phyloP scores from a whole-genome alignment of 1,284 basidiomycete species.

The Sutorius eximius region DNA sequence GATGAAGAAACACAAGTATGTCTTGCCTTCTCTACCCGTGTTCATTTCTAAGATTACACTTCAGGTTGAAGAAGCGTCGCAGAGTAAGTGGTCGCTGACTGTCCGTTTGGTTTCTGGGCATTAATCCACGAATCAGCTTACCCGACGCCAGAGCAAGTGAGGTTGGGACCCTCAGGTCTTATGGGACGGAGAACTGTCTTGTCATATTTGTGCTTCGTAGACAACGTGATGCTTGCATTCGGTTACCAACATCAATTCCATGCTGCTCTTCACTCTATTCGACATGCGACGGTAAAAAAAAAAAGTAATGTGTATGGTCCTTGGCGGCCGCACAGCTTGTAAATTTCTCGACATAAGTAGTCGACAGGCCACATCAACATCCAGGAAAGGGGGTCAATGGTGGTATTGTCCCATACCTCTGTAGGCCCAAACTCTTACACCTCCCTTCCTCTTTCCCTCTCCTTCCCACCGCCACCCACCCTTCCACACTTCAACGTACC shows the following conservation, averaged over 20 bases:
- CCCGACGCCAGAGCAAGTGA: constrained; percentile 36
- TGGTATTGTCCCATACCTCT: neutral
- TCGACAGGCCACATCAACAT: neutral
- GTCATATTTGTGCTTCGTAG: constrained; percentile 8
- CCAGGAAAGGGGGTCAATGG: neutral
- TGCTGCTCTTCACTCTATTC: neutral
- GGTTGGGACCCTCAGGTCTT: neutral
- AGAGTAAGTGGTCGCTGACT: constrained; percentile 33
- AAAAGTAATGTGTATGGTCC: too few relatives aligned
- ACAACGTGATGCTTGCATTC: constrained; percentile 6
- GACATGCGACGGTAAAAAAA: neutral
- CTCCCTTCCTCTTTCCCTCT: constrained; percentile 73
- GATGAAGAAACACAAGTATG: constrained; percentile 91
- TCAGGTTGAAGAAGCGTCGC: constrained; percentile 47
- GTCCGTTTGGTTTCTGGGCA: neutral
- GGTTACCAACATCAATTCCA: constrained; percentile 1
- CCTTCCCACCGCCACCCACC: constrained; percentile 81
- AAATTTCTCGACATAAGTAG: too few relatives aligned
- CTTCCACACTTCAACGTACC: constrained; percentile 69
- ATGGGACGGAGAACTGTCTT: neutral
- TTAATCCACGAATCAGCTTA: constrained; percentile 29
- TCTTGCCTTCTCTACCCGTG: constrained; percentile 14
- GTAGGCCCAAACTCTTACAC: constrained; percentile 66
- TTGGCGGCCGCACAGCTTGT: too few relatives aligned
- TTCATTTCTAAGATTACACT: constrained; percentile 6